phyloP scores from a whole-genome alignment of 345 rosid genomes.

The Capsella bursapastoris region DNA sequence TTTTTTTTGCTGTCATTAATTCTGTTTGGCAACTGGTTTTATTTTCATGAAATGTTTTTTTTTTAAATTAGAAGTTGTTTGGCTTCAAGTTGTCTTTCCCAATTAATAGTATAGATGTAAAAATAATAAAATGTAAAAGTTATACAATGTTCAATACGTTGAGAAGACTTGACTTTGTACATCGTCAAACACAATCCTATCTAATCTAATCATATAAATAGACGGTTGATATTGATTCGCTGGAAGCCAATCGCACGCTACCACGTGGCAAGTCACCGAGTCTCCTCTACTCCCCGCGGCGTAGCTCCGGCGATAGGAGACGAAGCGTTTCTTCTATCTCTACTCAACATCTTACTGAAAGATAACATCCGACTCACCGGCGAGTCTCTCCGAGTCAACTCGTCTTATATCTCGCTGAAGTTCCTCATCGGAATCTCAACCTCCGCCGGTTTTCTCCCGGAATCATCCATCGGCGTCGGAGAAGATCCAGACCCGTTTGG shows the following conservation, averaged over 20 bases:
- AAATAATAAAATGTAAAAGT: constrained; percentile 7
- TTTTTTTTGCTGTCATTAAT: no score
- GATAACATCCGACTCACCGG: constrained; percentile 62
- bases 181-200: constrained; percentile 14
- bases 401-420: constrained; percentile 40
- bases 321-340: constrained; percentile 51
- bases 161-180: constrained; percentile 25
- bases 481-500: constrained; percentile 25
- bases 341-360: constrained; percentile 57
- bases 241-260: neutral
- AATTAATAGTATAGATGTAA: no score
- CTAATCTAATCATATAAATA: constrained; percentile 4
- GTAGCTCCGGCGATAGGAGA: constrained; percentile 41
- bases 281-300: constrained; percentile 46
- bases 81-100: no score
- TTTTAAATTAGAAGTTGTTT: no score
- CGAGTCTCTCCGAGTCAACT: constrained; percentile 39
- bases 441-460: constrained; percentile 50
- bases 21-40: no score
- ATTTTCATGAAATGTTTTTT: no score
- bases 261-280: constrained; percentile 32
- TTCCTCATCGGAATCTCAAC: constrained; percentile 49
- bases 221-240: constrained; percentile 14
- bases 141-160: neutral
- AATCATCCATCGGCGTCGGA: constrained; percentile 34